Base-by-base conservation (phyloP, 176 grass and related monocot species). In the Musa itinerans region DNA sequence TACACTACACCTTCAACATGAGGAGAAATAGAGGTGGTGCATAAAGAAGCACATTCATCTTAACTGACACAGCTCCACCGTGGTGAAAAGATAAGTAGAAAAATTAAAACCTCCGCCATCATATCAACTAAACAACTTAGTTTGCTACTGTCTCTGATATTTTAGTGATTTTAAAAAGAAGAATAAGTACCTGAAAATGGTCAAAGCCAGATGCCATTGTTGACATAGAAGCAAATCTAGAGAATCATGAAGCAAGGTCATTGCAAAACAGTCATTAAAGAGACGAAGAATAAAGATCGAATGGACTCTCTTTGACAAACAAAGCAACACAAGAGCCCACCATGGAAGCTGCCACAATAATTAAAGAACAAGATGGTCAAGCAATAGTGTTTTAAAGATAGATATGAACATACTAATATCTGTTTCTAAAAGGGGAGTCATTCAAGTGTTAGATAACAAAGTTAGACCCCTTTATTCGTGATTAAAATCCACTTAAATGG, bases 31-130 rank as follows among this genome's bases (percentile, higher is more conserved):
- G 81, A 78, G 95, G 84, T 58, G 95, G 90, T 72, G 88, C 95
- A 76, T 90, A 93, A 73, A 98, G 90, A 78, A 98, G 90, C 51
- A 89, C 94, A 50, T 98, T 98, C 94, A 98, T 93, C 84, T 98
- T 98, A 91, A 98, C 69, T n/a, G 94, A 93, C 29, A 98, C 86
- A 71, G 94, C 90, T 80, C 79, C 88, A 71, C 90, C 91, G 84
- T 76, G 68, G 51, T 17, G 25, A 88, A 76, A 11, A 83, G 81
- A 17, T 27, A 54, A 79, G 69, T 78, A 13, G 52, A 27, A 48
- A 8, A 78, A 79, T 50, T 26, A 63, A 53, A 34, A 9, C 50
- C 11, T 29, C 3, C 34, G 9, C 12, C 20, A n/a, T n/a, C 8
- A 21, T 15, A 50, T 26, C 5, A 23, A 25, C 5, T 74, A 15